A percentile compares a stretch with the other conserved stretches of the same genome.
phyloP scores from a whole-genome alignment of 768 basidiomycete genomes.

The Rhizopogon sp. region DNA sequence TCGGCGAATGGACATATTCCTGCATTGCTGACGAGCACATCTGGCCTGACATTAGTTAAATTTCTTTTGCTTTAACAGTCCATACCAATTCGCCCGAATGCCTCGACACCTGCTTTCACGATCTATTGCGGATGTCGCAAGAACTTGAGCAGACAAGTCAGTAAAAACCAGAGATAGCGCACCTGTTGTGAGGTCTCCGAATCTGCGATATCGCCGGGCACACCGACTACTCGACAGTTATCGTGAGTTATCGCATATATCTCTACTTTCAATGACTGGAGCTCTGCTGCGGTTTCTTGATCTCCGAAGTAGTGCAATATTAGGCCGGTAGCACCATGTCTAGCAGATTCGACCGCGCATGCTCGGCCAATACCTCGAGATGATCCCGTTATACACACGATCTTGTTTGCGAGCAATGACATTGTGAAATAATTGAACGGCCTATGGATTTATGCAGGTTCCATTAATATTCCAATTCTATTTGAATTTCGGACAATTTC shows the following conservation, averaged over 20 bases:
- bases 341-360: constrained; percentile 59
- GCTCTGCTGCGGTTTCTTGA: constrained; percentile 44
- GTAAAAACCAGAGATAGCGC: constrained; percentile 6
- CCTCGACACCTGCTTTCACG: constrained; percentile 50
- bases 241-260: constrained; percentile 31
- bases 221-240: constrained; percentile 36
- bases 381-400: constrained; percentile 70
- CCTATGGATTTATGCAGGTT: too few species aligned
- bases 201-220: constrained; percentile 65
- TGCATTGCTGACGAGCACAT: constrained; percentile 51
- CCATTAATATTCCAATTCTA: too few species aligned
- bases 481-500: neutral
- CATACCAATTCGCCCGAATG: constrained; percentile 61
- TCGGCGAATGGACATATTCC: constrained; percentile 77
- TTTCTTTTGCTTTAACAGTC: constrained; percentile 12
- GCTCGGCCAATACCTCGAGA: constrained; percentile 71
- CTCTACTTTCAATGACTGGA: constrained; percentile 39
- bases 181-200: constrained; percentile 53
- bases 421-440: constrained; percentile 14
- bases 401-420: constrained; percentile 46
- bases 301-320: constrained; percentile 69
- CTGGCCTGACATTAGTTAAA: constrained; percentile 13
- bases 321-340: constrained; percentile 59
- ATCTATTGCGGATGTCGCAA: constrained; percentile 36
- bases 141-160: neutral